A percentile compares a stretch with the other conserved stretches of the same genome.
Conservation (phyloP, 495 filamentous ascomycete species). For the Patellaria atrata region DNA sequence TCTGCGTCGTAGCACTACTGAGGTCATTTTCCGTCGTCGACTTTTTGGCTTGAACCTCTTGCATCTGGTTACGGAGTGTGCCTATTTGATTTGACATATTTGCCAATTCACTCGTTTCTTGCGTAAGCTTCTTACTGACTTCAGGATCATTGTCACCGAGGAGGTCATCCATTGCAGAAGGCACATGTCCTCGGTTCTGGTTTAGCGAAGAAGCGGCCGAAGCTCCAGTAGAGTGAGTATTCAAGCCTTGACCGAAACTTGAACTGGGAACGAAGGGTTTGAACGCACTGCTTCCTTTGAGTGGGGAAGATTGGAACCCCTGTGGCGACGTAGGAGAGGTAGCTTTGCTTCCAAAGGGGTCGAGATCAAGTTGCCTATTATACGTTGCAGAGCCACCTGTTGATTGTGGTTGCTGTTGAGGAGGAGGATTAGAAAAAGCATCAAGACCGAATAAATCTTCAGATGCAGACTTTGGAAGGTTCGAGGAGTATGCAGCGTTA, state of each 20-base stretch:
- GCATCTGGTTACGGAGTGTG: constrained; percentile 80
- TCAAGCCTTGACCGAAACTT: constrained; percentile 71
- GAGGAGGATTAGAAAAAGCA: constrained; percentile 40
- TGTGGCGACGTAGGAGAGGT: constrained; percentile 37
- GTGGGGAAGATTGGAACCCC: constrained; percentile 25
- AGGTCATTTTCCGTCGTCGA: constrained; percentile 63
- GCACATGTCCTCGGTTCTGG: constrained; percentile 20
- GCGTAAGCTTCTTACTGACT: constrained; percentile 68
- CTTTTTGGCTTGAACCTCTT: constrained; percentile 73
- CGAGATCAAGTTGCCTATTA: constrained; percentile 32
- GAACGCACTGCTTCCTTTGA: constrained; percentile 43
- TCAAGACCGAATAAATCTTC: constrained; percentile 90
- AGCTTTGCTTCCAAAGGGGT: constrained; percentile 42
- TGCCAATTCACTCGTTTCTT: constrained; percentile 84
- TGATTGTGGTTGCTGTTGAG: constrained; percentile 47
- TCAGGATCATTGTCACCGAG: constrained; percentile 88
- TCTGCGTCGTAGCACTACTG: constrained; percentile 63
- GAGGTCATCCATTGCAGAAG: constrained; percentile 67
- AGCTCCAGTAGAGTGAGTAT: constrained; percentile 61
- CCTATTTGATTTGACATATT: constrained; percentile 94
- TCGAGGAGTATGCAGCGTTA: constrained; percentile 32
- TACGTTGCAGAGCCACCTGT: constrained; percentile 51
- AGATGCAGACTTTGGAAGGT: constrained; percentile 55
- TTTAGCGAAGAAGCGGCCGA: constrained; percentile 35
- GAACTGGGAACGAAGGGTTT: constrained; percentile 88